Evolutionary conservation across 148 eudicot species (phyloP).

Genomic region (Suaeda aralocaspica): DNA sequence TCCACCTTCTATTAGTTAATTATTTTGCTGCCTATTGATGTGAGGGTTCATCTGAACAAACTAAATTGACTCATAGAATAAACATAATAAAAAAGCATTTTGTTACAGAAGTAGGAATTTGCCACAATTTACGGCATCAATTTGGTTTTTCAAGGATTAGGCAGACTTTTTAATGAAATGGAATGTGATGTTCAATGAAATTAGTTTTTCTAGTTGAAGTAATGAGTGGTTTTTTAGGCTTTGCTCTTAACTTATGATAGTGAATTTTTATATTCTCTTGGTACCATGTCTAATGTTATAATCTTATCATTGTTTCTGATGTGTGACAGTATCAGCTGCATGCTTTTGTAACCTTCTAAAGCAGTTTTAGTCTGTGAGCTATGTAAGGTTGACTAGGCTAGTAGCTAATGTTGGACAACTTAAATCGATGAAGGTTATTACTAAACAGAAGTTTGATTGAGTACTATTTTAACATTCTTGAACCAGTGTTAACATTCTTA

Average conservation of each 20-base stretch:
- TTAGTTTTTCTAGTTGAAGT: neutral
- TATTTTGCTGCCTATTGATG: neutral
- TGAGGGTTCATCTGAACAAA: neutral
- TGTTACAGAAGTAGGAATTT: neutral
- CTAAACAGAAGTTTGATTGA: neutral
- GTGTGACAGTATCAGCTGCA: neutral
- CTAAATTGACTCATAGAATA: neutral
- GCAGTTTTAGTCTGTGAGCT: too few species aligned
- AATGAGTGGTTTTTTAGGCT: neutral
- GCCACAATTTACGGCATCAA: conserved; percentile 13
- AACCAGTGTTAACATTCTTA: neutral
- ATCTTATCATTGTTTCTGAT: neutral
- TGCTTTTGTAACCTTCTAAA: neutral
- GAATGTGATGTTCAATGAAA: conserved; percentile 7
- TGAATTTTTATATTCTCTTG: neutral
- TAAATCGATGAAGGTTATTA: neutral
- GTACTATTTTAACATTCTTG: neutral
- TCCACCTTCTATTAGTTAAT: neutral
- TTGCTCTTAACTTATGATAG: neutral
- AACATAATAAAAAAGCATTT: neutral
- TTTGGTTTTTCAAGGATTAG: conserved; percentile 1
- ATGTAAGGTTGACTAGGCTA: too few species aligned
- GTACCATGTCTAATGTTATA: neutral
- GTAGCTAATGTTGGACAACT: neutral
- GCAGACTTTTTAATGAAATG: conserved; percentile 2